These are phyloP conservation scores for Microthyrium microscopicum DNA, from an alignment of 2,329 filamentous ascomycete species.

Conservation along the genomic window DNA sequence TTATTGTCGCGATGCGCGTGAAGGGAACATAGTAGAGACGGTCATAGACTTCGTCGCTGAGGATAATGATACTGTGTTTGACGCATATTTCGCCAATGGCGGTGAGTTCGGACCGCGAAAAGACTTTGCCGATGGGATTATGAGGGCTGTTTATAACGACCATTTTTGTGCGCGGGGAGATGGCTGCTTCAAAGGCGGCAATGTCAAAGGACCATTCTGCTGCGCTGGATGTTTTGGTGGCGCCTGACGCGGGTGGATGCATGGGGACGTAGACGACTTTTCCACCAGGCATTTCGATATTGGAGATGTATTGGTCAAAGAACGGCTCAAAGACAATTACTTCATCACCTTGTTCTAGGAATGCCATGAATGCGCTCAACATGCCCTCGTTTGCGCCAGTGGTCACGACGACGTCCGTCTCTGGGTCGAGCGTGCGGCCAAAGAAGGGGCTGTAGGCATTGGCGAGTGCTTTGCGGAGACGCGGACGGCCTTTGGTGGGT, in stretches of 20 bases:
- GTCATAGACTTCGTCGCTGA: slow-evolving; percentile 63
- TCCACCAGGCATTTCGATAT: slow-evolving; percentile 95
- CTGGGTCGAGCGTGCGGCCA: slow-evolving; percentile 64
- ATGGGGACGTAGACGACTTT: slow-evolving; percentile 93
- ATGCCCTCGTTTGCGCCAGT: slow-evolving; percentile 86
- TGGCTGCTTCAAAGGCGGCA: slow-evolving; percentile 59
- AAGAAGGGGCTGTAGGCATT: slow-evolving; percentile 85
- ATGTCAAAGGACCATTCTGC: slow-evolving; percentile 82
- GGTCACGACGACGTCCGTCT: slow-evolving; percentile 88
- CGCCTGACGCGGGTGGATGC: slow-evolving; percentile 70
- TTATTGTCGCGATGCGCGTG: slow-evolving; percentile 78
- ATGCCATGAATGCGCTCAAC: slow-evolving; percentile 95
- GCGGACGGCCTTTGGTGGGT: slow-evolving; percentile 75
- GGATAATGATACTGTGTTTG: slow-evolving; percentile 83
- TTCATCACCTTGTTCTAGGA: slow-evolving; percentile 86
- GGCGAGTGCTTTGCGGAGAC: slow-evolving; percentile 82
- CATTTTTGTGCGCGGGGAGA: slow-evolving; percentile 86
- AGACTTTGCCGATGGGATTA: slow-evolving; percentile 95
- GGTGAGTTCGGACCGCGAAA: slow-evolving; percentile 66
- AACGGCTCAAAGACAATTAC: slow-evolving; percentile 98
- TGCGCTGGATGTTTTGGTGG: slow-evolving; percentile 63
- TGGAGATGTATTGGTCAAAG: slow-evolving; percentile 97
- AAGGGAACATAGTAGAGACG: slow-evolving; percentile 90
- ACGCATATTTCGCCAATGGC: slow-evolving; percentile 78
- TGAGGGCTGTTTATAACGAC: slow-evolving; percentile 81